Evolutionary conservation across 179 eudicot species (phyloP), one percentile per base, ranked within the genome.

Genomic region (Carnegiea gigantea): DNA sequence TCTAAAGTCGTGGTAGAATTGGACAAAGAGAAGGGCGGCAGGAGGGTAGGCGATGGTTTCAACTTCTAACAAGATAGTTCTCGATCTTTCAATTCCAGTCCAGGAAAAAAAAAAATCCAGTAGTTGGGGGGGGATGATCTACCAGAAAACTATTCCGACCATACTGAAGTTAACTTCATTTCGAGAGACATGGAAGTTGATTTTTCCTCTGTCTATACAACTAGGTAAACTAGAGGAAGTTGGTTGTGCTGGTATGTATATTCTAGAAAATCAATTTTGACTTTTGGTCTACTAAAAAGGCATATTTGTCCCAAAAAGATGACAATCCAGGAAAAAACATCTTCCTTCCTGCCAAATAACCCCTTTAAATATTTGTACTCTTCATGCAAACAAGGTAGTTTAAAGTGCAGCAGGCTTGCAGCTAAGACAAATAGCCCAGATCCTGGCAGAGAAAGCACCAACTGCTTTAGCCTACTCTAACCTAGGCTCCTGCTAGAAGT

Each of bases 401-500:
- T 14, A 46, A 24, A 53, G 17, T 51, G 33, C 13, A 46, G 62
- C 43, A 62, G 62, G 62, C 62, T 54, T 54, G 62, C 62, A 54
- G 62, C 74, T 70, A 6, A 44, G 77, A 46, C 77, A 46, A 74
- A 26, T 73, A 74, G 77, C 77, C 24, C 28, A 74, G 60, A 49
- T 28, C 2, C 23, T n/a, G 77, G 59, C 30, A 49, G 18, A 36
- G 15, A 48, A 21, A 1, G 21, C 26, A 23, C 59, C 77, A n/a
- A 74, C 8, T 72, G 10, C 23, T 21, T 23, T 18, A 44, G 76
- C 53, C 54, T 44, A 14, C 13, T 21, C 38, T 5, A 73, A n/a
- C 57, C 53, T 38, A 46, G 30, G 21, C 57, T 40, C 18, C 18
- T n/a, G 6, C 1, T 17, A 48, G 38, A 14, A 75, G 40, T 51